These are phyloP conservation scores for Xylaria longipes DNA, from an alignment of 495 filamentous ascomycete genomes.

Conservation along the genomic window DNA sequence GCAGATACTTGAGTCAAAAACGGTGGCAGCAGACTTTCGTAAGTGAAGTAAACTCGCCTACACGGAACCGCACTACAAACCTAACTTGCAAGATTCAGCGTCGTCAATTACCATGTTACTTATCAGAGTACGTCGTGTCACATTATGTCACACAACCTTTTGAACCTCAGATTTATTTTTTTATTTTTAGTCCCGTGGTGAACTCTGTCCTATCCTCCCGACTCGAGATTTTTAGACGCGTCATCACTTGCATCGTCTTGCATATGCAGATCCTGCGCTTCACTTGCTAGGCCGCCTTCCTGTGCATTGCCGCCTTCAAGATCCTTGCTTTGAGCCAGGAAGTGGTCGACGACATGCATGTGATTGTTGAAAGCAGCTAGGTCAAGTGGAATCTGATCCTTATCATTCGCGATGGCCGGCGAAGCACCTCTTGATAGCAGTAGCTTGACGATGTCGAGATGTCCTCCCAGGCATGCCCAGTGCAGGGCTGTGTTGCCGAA, in stretches of 20 bases:
- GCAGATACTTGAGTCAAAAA: not conserved
- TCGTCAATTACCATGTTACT: not conserved
- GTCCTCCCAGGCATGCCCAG: constrained; percentile 90
- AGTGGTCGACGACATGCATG: constrained; percentile 69
- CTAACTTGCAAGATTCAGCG: not conserved
- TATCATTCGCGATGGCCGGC: constrained; percentile 73
- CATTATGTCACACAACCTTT: not conserved
- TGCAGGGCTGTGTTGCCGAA: constrained; percentile 89
- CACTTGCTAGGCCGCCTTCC: constrained; percentile 40
- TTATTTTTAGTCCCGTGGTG: not conserved
- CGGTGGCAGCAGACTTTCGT: not conserved
- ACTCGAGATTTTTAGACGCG: constrained; percentile 1
- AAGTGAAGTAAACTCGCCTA: not conserved
- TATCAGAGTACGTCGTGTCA: not conserved
- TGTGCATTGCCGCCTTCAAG: constrained; percentile 58
- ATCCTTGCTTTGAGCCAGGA: constrained; percentile 62
- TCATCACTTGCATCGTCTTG: constrained; percentile 36
- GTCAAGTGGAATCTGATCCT: constrained; percentile 84
- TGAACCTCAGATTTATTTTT: not conserved
- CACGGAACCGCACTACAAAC: not conserved
- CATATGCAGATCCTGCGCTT: constrained; percentile 35
- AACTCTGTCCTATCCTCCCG: not conserved
- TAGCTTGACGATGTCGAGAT: constrained; percentile 77
- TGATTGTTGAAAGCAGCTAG: constrained; percentile 79
- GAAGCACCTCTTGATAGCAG: constrained; percentile 75